Percentiles rank a stretch among this genome's conserved stretches.
Evolutionary conservation across 2,329 filamentous ascomycete species (phyloP).

Genomic region (Stenocarpella maydis): DNA sequence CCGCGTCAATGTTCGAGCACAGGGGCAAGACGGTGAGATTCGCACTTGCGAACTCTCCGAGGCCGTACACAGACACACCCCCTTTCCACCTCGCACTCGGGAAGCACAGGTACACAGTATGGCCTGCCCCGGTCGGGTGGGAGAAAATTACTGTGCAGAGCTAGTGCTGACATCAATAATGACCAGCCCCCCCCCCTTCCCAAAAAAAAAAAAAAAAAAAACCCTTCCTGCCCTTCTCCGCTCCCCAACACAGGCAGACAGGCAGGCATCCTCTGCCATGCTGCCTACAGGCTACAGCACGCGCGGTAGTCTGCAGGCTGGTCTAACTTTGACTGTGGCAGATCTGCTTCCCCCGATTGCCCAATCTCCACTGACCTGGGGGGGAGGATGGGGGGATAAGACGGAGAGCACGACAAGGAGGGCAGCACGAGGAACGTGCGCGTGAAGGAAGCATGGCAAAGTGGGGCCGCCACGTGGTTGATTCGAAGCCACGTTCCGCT

Average conservation of each 20-base stretch:
- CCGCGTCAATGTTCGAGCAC: slow-evolving; percentile 8
- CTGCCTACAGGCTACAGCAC: neutral
- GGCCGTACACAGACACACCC: no score
- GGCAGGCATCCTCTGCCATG: neutral
- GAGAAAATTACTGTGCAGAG: slow-evolving; percentile 12
- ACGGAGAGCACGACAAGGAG: neutral
- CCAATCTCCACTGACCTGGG: slow-evolving; percentile 27
- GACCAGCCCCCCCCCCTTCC: neutral
- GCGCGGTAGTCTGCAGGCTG: neutral
- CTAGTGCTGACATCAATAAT: slow-evolving; percentile 3
- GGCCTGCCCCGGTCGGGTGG: neutral
- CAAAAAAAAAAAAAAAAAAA: no score
- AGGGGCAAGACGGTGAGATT: slow-evolving; percentile 10
- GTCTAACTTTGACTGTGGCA: neutral
- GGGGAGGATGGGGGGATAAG: neutral
- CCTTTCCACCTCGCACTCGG: neutral
- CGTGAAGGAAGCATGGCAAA: slow-evolving; percentile 33
- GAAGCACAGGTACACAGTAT: slow-evolving; percentile 1
- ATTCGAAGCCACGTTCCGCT: slow-evolving; percentile 20
- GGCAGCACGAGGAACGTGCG: slow-evolving; percentile 19
- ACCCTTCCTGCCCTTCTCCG: slow-evolving; percentile 5
- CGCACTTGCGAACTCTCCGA: neutral
- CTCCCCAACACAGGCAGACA: neutral
- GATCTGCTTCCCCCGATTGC: slow-evolving; percentile 6
- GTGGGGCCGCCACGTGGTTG: slow-evolving; percentile 37